A percentile compares a stretch with the other conserved stretches of the same genome.
These are phyloP conservation scores for Epichloe scottii DNA, from an alignment of 2,329 filamentous ascomycete genomes.

Conservation along the genomic window DNA sequence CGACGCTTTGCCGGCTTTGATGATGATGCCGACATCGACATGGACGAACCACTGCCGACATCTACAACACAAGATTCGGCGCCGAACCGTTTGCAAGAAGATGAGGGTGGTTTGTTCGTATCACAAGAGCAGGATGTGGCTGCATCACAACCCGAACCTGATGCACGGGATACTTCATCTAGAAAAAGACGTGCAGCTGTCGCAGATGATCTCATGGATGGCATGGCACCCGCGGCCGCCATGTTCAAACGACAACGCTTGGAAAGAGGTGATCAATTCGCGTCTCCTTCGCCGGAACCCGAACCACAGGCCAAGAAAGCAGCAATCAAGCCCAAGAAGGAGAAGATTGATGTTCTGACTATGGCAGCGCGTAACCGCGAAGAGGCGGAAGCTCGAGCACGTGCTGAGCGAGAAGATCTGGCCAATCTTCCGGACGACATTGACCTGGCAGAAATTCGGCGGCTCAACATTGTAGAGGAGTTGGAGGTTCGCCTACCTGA, in stretches of 20 bases:
- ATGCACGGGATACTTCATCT: slow-evolving; percentile 15
- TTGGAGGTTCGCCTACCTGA: slow-evolving; percentile 47
- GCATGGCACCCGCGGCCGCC: slow-evolving; percentile 63
- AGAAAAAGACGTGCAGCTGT: slow-evolving; percentile 35
- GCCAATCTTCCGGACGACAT: slow-evolving; percentile 47
- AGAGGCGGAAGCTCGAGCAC: slow-evolving; percentile 52
- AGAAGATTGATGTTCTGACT: slow-evolving; percentile 57
- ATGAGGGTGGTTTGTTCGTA: slow-evolving; percentile 41
- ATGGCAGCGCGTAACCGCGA: slow-evolving; percentile 47
- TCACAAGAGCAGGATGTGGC: slow-evolving; percentile 31
- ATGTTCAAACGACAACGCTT: slow-evolving; percentile 68
- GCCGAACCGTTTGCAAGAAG: slow-evolving; percentile 10
- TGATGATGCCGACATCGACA: slow-evolving; percentile 28
- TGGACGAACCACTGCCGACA: slow-evolving; percentile 13
- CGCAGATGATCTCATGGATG: slow-evolving; percentile 50
- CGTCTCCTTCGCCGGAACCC: slow-evolving; percentile 15
- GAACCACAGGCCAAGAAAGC: slow-evolving; percentile 9
- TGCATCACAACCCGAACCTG: slow-evolving; percentile 11
- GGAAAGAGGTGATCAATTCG: slow-evolving; percentile 40
- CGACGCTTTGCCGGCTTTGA: slow-evolving; percentile 65
- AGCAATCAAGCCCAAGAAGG: slow-evolving; percentile 32
- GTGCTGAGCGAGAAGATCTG: slow-evolving; percentile 39
- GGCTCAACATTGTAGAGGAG: slow-evolving; percentile 63
- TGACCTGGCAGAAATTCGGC: slow-evolving; percentile 59
- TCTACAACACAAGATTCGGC: neutral